phyloP scores from a whole-genome alignment of 768 basidiomycete genomes.

The Floccularia luteovirens region DNA sequence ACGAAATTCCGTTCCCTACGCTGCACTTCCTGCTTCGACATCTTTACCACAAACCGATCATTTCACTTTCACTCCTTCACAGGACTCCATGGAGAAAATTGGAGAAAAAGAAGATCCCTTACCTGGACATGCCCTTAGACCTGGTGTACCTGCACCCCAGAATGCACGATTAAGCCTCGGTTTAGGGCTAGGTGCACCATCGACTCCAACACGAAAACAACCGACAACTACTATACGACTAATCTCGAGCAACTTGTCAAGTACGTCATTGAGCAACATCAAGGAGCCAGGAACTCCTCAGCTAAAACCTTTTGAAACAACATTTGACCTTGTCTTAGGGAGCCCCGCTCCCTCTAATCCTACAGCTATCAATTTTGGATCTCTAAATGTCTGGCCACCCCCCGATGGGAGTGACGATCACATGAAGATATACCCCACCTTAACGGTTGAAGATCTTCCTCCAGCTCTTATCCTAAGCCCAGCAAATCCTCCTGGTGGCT shows the following conservation, averaged over 20 bases:
- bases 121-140: constrained; percentile 50
- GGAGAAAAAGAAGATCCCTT: constrained; percentile 37
- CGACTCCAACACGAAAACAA: constrained; percentile 32
- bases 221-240: constrained; percentile 47
- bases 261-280: constrained; percentile 6
- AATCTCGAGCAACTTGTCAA: constrained; percentile 26
- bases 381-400: constrained; percentile 24
- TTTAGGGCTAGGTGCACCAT: constrained; percentile 25
- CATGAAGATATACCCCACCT: constrained; percentile 27
- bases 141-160: constrained; percentile 52
- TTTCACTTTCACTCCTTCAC: constrained; percentile 34
- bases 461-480: constrained; percentile 11
- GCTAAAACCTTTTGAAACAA: constrained; percentile 57
- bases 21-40: constrained; percentile 25
- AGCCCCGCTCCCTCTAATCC: constrained; percentile 31
- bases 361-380: constrained; percentile 11
- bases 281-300: constrained; percentile 41
- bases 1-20: constrained; percentile 34
- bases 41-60: constrained; percentile 38
- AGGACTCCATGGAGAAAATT: constrained; percentile 14
- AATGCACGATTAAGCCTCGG: constrained; percentile 59
- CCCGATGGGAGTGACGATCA: constrained; percentile 12
- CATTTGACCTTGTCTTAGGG: constrained; percentile 59
- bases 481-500: constrained; percentile 1
- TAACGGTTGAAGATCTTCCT: constrained; percentile 25